Percentiles rank a stretch among this genome's conserved stretches.
These are phyloP conservation scores for Aspergillus pseudotamarii DNA, from an alignment of 2,329 filamentous ascomycete genomes.

Conservation along the genomic window DNA sequence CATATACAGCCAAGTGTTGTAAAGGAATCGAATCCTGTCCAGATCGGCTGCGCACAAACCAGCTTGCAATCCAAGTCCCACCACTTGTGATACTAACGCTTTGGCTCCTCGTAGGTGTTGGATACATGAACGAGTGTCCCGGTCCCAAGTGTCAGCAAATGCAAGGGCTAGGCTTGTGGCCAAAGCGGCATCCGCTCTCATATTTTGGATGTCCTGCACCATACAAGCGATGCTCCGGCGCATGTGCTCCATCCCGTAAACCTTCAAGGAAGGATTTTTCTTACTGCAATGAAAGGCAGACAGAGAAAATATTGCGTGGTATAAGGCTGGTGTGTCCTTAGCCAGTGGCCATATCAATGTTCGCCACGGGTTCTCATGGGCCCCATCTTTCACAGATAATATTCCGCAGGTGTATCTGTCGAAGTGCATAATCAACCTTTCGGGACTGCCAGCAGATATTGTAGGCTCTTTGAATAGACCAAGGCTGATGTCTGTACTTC, in stretches of 20 bases:
- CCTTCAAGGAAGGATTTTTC: constrained; percentile 58
- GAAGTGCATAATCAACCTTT: constrained; percentile 65
- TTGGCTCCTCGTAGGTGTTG: constrained; percentile 70
- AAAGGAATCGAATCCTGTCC: constrained; percentile 65
- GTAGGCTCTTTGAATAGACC: constrained; percentile 50
- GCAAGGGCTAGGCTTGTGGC: constrained; percentile 71
- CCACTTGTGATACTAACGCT: constrained; percentile 62
- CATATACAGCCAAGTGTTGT: constrained; percentile 74
- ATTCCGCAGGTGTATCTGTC: constrained; percentile 70
- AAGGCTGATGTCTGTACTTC: constrained; percentile 13
- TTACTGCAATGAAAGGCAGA: constrained; percentile 69
- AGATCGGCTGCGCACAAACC: constrained; percentile 51
- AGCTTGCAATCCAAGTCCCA: constrained; percentile 47
- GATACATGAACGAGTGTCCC: constrained; percentile 68
- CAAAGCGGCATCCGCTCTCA: constrained; percentile 66
- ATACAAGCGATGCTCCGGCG: constrained; percentile 63
- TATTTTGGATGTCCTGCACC: constrained; percentile 62
- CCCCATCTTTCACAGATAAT: constrained; percentile 70
- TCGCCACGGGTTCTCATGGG: constrained; percentile 71
- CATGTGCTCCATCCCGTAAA: constrained; percentile 71
- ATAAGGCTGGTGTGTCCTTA: constrained; percentile 64
- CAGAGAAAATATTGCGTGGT: constrained; percentile 69
- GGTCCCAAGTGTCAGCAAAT: constrained; percentile 73
- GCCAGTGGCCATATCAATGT: constrained; percentile 71
- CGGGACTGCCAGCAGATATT: constrained; percentile 57